Evolutionary conservation across 805 yeast genomes (phyloP), one percentile per base, ranked within the genome.

Genomic region (Yueomyces sinensis): DNA sequence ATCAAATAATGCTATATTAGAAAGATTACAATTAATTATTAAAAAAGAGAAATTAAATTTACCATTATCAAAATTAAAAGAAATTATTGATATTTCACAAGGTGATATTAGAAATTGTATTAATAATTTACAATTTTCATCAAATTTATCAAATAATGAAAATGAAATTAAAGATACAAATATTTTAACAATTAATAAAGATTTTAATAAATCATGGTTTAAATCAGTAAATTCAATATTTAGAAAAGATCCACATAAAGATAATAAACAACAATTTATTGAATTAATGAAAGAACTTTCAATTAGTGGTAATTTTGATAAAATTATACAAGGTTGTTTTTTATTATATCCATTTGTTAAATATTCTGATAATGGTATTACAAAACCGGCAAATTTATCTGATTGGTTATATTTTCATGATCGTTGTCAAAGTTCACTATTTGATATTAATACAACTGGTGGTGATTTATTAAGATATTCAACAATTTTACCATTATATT

Each of bases 31-130:
- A 41, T 67, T 62, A 33, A 70, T 72, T 41, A 76, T 80, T 46
- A 51, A 62, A 13, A 45, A 46, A 4, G 96, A 89, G 50, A 27
- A 15, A 17, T n/a, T 27, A 14, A 17, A 13, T 1, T 23, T 29
- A 46, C 47, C 0, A 44, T 76, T 4, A 64, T 68, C 25, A 65
- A 68, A 24, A 67, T 44, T 91, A 14, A 68, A 74, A 13, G 82
- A 79, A 30, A 60, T 89, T 9, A 76, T 82, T 5, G 76, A 72
- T 32, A 52, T 74, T 1, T 72, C 86, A 27, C 84, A 82, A 41
- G 82, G 82, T 29, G 98, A 89, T 58, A 65, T 91, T 15, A 63
- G 98, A 44, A 82, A 84, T 19, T 80, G 95, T 54, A 63, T 89
- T 28, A 89, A 89, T 49, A 71, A 76, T 45, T 52, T 89, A 27